Evolutionary conservation across 1,284 basidiomycete genomes (phyloP), one percentile per base, ranked within the genome.

Genomic region (Agaricales sp.): DNA sequence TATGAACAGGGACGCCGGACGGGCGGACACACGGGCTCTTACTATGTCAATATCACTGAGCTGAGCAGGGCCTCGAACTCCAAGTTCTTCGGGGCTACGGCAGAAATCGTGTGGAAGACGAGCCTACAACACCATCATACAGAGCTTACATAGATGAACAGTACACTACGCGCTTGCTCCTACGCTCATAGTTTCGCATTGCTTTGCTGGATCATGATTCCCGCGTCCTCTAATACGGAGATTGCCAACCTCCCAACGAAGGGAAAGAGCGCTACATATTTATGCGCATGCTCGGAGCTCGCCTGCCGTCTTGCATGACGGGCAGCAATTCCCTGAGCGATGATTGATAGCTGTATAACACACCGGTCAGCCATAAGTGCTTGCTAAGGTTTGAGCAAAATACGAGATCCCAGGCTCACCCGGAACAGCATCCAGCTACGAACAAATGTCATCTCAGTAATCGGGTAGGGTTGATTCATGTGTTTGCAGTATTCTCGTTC

Each of bases 291-390:
- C 53, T 91, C 92, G 0, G 87, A 91, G 58, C 83, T 91, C 0
- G 92, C 92, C 66, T 95, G 92, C 4, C 89, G 80, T 44, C 82
- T 74, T 0, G 90, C 88, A 47, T 78, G 79, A 13, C 95, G 78
- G 3, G 95, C 94, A 1, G 93, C 91, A 52, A 98, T 95, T 2
- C 94, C 94, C 67, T 98, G 94, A 0, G 80, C 71, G 57, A 97
- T 97, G 52, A 98, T 80, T 0, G 91, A 78, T 35, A 90, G 67
- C 85, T 92, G 54, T 46, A 54, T 44, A 37, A 41, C 43, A 46
- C 30, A 44, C 48, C 25, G 41, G 18, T 44, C 18, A 19, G 41
- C 16, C 48, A 35, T 47, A 44, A 2, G 20, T 46, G 6, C 46
- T 37, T 39, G 22, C 13, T 46, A n/a, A 20, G 19, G 38, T 49